phyloP scores from a whole-genome alignment of 2,329 filamentous ascomycete species.

The Simplicillium aogashimaense region DNA sequence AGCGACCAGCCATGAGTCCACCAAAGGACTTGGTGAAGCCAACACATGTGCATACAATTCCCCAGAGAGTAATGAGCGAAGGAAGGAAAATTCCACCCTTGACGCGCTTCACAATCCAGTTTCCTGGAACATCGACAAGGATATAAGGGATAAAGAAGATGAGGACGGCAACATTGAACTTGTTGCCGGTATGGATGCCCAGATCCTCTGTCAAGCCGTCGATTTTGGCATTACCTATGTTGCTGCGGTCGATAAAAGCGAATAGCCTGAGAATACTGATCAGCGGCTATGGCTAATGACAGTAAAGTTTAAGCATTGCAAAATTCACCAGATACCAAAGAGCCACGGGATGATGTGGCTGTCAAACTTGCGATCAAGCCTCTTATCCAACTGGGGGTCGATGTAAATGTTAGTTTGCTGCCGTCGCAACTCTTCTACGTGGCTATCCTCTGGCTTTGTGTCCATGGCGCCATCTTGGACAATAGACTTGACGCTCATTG shows the following conservation, averaged over 20 bases:
- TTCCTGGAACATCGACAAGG: constrained; percentile 50
- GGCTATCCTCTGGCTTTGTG: neutral
- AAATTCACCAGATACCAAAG: constrained; percentile 15
- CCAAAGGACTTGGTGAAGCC: constrained; percentile 13
- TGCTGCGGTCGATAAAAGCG: constrained; percentile 23
- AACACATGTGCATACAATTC: constrained; percentile 10
- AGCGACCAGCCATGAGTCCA: constrained; percentile 11
- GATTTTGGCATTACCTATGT: constrained; percentile 42
- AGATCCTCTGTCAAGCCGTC: constrained; percentile 28
- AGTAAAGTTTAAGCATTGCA: neutral
- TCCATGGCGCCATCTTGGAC: too few species aligned
- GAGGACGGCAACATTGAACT: constrained; percentile 42
- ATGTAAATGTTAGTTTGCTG: constrained; percentile 6
- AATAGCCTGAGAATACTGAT: constrained; percentile 8
- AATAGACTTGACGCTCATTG: too few species aligned
- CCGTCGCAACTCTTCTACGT: constrained; percentile 5
- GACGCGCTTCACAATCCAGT: constrained; percentile 26
- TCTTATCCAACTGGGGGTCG: constrained; percentile 8
- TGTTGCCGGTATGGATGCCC: neutral
- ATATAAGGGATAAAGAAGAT: constrained; percentile 57
- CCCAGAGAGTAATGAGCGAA: constrained; percentile 11
- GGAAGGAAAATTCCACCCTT: constrained; percentile 11
- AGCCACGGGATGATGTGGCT: constrained; percentile 14
- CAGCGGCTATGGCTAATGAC: neutral
- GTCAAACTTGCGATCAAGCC: constrained; percentile 15